Percentiles rank a stretch among this genome's conserved stretches.
Conservation (phyloP, 805 yeast species). For the Starmerella apis region DNA sequence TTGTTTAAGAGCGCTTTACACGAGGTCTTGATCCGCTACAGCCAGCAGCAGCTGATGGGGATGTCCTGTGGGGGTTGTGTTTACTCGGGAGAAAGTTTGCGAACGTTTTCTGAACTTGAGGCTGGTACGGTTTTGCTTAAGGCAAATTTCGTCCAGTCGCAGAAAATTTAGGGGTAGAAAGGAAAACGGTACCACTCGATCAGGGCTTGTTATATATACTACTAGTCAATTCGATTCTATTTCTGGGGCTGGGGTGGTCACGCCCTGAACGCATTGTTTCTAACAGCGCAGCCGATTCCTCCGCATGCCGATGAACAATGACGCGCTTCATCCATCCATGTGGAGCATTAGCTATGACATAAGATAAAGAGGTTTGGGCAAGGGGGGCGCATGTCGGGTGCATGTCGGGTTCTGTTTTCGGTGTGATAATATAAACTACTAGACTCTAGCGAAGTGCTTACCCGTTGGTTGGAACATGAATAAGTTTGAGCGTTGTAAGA, state of each 20-base stretch:
- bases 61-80: conserved; percentile 36
- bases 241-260: neutral
- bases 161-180: neutral
- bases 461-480: too few relatives aligned
- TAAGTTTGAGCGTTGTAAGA: too few relatives aligned
- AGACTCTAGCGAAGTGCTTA: too few relatives aligned
- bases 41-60: conserved; percentile 37
- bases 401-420: too few relatives aligned
- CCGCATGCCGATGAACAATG: neutral
- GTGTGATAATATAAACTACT: too few relatives aligned
- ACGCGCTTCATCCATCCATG: neutral
- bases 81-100: conserved; percentile 35
- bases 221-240: neutral
- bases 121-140: conserved; percentile 12
- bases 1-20: neutral
- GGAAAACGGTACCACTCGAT: neutral
- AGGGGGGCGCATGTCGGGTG: neutral
- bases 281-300: neutral
- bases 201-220: neutral
- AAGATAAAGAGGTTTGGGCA: neutral
- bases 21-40: conserved; percentile 30
- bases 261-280: neutral
- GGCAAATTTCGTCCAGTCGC: conserved; percentile 7
- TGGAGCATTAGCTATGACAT: neutral
- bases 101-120: conserved; percentile 31